Evolutionary conservation across 495 filamentous ascomycete species (phyloP), one percentile per base, ranked within the genome.

Genomic region (Aspergillus indologenus): DNA sequence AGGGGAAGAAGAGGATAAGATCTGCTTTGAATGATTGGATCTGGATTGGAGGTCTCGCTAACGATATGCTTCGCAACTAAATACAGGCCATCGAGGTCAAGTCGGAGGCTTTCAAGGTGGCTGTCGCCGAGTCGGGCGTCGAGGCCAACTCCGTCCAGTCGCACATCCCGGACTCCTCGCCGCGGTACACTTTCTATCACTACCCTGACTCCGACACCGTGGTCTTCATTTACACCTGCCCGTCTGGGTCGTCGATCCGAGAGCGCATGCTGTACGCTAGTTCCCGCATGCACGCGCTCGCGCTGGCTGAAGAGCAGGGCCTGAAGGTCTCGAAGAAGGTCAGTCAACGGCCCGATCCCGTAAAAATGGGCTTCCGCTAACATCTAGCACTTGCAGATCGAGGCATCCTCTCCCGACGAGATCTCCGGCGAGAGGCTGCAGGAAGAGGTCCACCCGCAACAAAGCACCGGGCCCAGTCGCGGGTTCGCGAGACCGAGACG

Each of bases 201-300:
- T 90, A 88, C 67, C 71, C 72, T 42, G 75, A 82, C 55, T 81
- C 81, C 52, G 81, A 85, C 6, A 81, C 86, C 5, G 81, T 98
- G 31, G 79, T 97, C 26, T 98, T 98, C 78, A 87, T 98, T 66
- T 98, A 96, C 73, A 96, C 92, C 7, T 97, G 93, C 66, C 94
- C 94, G 4, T 79, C 82, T 3, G 83, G 75, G 4, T 84, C 86
- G 0, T 90, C 88, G 63, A 90, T 98, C 76, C 96, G 91, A 74
- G 90, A 91, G 70, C 85, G 91, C 53, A 98, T 98, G 94, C 75
- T 98, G 62, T 96, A 97, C 71, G 91, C 95, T 31, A 86, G 90
- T 34, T 89, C 89, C 63, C 90, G 90, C 67, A 81, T 82, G 29
- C 83, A 83, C 40, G 90, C 90, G 7, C 76, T 95, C 45, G 68